Percentiles rank a stretch among this genome's conserved stretches.
phyloP scores from a whole-genome alignment of 106 monocot species.

The Hemerocallis citrina region DNA sequence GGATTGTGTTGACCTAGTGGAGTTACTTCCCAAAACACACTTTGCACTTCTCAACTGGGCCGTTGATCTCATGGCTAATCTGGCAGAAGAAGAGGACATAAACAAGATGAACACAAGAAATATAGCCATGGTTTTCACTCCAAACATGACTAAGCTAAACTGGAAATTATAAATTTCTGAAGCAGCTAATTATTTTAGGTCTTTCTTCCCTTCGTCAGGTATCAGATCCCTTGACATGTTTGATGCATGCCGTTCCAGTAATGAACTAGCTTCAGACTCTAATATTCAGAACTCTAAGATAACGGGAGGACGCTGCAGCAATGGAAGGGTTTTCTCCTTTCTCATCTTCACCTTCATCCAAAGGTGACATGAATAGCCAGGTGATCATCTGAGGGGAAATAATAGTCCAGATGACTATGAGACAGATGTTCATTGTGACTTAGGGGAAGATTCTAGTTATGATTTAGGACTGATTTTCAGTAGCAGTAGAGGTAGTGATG shows the following conservation, averaged over 20 bases:
- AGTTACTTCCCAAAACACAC: slow-evolving; percentile 12
- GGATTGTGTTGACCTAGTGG: slow-evolving; percentile 11
- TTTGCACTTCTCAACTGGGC: slow-evolving; percentile 18
- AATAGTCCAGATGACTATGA: background rate
- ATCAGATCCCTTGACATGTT: slow-evolving; percentile 48
- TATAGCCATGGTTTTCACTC: slow-evolving; percentile 23
- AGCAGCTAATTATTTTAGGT: too few species aligned
- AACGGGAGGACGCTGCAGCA: slow-evolving; percentile 21
- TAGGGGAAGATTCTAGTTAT: background rate
- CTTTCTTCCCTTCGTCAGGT: slow-evolving; percentile 17
- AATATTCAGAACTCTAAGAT: slow-evolving; percentile 25
- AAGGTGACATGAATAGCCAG: background rate
- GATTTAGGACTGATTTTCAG: background rate
- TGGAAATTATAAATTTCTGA: too few species aligned
- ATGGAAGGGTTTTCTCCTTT: slow-evolving; percentile 4
- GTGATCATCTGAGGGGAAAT: slow-evolving; percentile 5
- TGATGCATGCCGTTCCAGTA: slow-evolving; percentile 61
- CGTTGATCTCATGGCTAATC: slow-evolving; percentile 19
- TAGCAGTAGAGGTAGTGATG: background rate
- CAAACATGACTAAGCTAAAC: slow-evolving; percentile 21
- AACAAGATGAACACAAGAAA: slow-evolving; percentile 25
- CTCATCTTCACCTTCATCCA: slow-evolving; percentile 10
- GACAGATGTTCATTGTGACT: background rate
- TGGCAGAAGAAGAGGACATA: slow-evolving; percentile 13
- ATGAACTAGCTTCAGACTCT: slow-evolving; percentile 50